Evolutionary conservation across 768 basidiomycete species (phyloP).

Genomic region (Collybia sordida): DNA sequence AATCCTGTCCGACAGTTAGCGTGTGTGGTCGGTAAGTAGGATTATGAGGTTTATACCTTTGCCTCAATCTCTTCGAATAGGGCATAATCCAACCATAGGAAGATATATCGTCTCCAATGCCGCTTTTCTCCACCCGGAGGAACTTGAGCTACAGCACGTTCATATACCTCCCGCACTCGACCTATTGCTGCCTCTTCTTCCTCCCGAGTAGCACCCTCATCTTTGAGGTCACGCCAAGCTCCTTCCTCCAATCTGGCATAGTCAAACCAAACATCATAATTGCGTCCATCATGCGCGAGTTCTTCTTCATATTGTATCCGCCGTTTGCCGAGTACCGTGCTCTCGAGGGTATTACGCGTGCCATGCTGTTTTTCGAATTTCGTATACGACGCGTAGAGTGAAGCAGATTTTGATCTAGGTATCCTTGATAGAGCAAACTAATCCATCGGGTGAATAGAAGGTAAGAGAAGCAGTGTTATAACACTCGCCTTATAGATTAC

Average conservation of each 20-base stretch:
- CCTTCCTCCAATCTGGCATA: constrained; percentile 92
- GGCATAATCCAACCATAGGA: constrained; percentile 94
- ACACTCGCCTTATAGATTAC: constrained; percentile 91
- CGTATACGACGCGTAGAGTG: constrained; percentile 89
- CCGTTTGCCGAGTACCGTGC: constrained; percentile 95
- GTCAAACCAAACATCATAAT: constrained; percentile 99
- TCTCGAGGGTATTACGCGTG: constrained; percentile 81
- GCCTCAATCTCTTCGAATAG: constrained; percentile 96
- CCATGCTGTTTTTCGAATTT: constrained; percentile 99
- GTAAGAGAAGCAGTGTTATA: neutral
- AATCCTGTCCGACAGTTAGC: constrained; percentile 54
- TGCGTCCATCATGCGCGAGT: constrained; percentile 83
- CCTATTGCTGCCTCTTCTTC: constrained; percentile 61
- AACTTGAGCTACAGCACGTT: constrained; percentile 92
- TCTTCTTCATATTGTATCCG: constrained; percentile 99
- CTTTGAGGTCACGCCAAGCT: constrained; percentile 71
- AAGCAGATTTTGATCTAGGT: constrained; percentile 87
- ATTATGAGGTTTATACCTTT: constrained; percentile 51
- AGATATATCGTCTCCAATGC: constrained; percentile 88
- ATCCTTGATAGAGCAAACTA: constrained; percentile 95
- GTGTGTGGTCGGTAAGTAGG: neutral
- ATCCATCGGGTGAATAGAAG: neutral
- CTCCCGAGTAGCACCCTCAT: constrained; percentile 71
- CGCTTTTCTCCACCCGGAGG: constrained; percentile 94
- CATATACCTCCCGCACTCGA: constrained; percentile 91